Evolutionary conservation across 352 stramenopile genomes (phyloP), one percentile per base, ranked within the genome.

Genomic region (Globisporangium lucens): DNA sequence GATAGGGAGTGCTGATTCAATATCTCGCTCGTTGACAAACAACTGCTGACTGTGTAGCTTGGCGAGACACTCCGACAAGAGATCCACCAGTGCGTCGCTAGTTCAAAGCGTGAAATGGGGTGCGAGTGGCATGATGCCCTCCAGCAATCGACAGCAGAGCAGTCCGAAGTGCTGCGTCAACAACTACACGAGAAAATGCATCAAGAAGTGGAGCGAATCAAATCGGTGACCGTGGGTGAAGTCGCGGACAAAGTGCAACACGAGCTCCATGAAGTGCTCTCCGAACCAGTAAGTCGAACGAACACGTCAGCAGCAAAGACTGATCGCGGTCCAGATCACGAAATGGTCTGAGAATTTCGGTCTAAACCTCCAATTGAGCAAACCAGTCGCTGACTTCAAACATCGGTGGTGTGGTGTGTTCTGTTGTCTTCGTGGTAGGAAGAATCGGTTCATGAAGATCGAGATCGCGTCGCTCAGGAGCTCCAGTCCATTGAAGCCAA

Each of bases 401-500:
- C 4, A 0, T 57, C 35, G 35, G 10, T 41, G 35, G 52, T n/a
- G 13, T 9, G 17, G 24, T 36, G 10, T 35, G n/a, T 20, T 60
- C 12, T 69, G 30, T 33, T 33, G 3, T 3, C 3, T 20, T 52
- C 35, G 15, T 24, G 8, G 38, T n/a, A 57, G 63, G 43, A 80
- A 59, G 66, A 71, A 8, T 30, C 20, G 2, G 64, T 67, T 38
- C 52, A 56, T 9, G 51, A 63, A 43, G 43, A 72, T 9, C 1
- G 80, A n/a, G 49, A 41, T 3, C 46, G 22, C 0, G 29, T 71
- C 10, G 56, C 69, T 13, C 38, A 63, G 1, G 47, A 75, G 22
- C 35, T 80, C 29, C 24, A 43, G 57, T 41, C 51, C 5, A 35
- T 74, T 38, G 74, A 85, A 29, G 22, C 10, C 41, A 59, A 58